These are phyloP conservation scores for Trichoderma sp. DNA, from an alignment of 2,329 filamentous ascomycete genomes.

Conservation along the genomic window DNA sequence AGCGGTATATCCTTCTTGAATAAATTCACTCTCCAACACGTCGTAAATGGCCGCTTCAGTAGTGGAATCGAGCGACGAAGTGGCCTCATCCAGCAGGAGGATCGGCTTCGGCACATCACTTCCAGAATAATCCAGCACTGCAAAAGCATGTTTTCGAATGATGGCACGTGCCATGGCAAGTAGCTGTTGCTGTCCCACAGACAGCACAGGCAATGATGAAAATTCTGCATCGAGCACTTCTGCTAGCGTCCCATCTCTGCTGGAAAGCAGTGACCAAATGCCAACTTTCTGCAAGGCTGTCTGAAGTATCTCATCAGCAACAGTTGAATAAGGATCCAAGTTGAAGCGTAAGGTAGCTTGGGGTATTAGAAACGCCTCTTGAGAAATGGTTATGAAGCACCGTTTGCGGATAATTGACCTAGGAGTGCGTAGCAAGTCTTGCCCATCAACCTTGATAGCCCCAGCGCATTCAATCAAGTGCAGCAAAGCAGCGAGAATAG, in stretches of 20 bases:
- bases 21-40: slow-evolving; percentile 37
- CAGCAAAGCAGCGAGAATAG: slow-evolving; percentile 32
- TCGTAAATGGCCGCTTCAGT: slow-evolving; percentile 41
- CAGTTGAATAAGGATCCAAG: slow-evolving; percentile 30
- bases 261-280: slow-evolving; percentile 27
- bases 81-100: slow-evolving; percentile 41
- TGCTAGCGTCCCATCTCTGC: not conserved
- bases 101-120: slow-evolving; percentile 36
- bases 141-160: slow-evolving; percentile 32
- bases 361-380: slow-evolving; percentile 36
- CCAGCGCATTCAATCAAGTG: slow-evolving; percentile 34
- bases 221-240: slow-evolving; percentile 35
- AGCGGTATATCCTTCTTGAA: slow-evolving; percentile 42
- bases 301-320: slow-evolving; percentile 19
- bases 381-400: slow-evolving; percentile 40
- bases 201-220: slow-evolving; percentile 35
- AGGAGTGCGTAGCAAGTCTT: slow-evolving; percentile 34
- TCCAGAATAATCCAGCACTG: not conserved
- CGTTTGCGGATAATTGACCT: slow-evolving; percentile 36
- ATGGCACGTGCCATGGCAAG: slow-evolving; percentile 41
- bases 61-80: slow-evolving; percentile 39
- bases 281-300: slow-evolving; percentile 27
- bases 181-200: slow-evolving; percentile 41
- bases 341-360: slow-evolving; percentile 33
- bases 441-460: slow-evolving; percentile 38